phyloP scores from a whole-genome alignment of 768 basidiomycete genomes.

The Pisolithus marmoratus region DNA sequence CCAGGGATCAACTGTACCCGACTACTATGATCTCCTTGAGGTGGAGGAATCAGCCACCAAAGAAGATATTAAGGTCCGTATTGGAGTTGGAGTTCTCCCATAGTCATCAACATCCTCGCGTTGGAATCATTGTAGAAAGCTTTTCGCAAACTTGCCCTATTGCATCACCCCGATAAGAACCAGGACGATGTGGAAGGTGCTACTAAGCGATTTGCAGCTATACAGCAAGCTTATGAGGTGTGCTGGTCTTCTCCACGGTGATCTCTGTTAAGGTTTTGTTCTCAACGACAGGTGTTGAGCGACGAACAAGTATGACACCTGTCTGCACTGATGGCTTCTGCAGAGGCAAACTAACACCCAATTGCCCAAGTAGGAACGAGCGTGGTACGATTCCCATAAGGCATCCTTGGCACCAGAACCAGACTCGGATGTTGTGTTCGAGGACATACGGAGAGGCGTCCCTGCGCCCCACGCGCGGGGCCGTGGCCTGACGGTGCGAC shows the following conservation, averaged over 20 bases:
- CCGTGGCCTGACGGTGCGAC: slow-evolving; percentile 73
- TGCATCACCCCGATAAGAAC: slow-evolving; percentile 90
- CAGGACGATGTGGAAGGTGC: slow-evolving; percentile 76
- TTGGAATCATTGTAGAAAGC: slow-evolving; percentile 47
- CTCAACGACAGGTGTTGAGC: slow-evolving; percentile 62
- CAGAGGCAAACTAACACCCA: slow-evolving; percentile 10
- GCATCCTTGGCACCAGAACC: slow-evolving; percentile 74
- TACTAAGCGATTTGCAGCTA: slow-evolving; percentile 76
- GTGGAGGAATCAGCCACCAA: slow-evolving; percentile 76
- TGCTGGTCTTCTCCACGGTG: not conserved
- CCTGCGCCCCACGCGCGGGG: slow-evolving; percentile 50
- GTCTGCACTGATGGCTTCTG: not conserved
- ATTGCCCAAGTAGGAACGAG: slow-evolving; percentile 72
- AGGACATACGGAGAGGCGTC: slow-evolving; percentile 73
- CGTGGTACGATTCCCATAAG: slow-evolving; percentile 96
- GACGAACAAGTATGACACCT: slow-evolving; percentile 64
- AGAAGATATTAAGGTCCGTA: slow-evolving; percentile 81
- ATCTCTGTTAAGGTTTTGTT: not conserved
- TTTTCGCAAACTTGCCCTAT: slow-evolving; percentile 77
- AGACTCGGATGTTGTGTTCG: slow-evolving; percentile 79
- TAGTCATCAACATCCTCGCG: slow-evolving; percentile 5
- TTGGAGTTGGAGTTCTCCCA: not conserved
- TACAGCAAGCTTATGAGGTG: slow-evolving; percentile 97
- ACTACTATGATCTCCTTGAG: slow-evolving; percentile 81
- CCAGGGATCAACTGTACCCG: slow-evolving; percentile 29